Base-by-base conservation (phyloP, 1,284 basidiomycete genomes). In the Sporisorium sorghi region DNA sequence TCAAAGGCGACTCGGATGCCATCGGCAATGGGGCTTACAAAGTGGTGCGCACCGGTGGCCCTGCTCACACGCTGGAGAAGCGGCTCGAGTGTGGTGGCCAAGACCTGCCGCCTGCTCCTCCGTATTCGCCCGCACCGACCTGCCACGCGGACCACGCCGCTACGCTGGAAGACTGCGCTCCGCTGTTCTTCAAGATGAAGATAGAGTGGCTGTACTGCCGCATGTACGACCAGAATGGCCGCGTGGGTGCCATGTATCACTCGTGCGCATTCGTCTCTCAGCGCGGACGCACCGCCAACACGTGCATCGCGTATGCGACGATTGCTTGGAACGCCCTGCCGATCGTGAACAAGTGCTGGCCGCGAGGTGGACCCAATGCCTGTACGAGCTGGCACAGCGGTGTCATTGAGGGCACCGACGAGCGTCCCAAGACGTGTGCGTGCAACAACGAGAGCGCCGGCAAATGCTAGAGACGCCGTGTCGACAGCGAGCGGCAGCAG, bases 371-470 rank as follows among this genome's bases (percentile, higher is more conserved):
- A 2, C 44, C 44, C 9, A 9, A 17, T 9, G 6, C 44, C 2
- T 46, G 44, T 26, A 46, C 24, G 15, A 30, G n/a, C 26, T 46
- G 44, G 44, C 26, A 9, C 26, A 46, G 44, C 26, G 44, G 44
- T n/a, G 44, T 46, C 7, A 46, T 46, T 28, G 44, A 28, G 28
- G 26, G 44, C 44, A 28, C 24, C 28, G n/a, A 46, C 24, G 28
- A n/a, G 5, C 11, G 15, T 10, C 44, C 24, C 14, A 46, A 46
- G 44, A 30, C 17, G 11, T 47, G 46, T 47, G 46, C 46, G 11
- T 47, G 46, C 46, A 47, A 47, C 28, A 47, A 32, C n/a, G 17
- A 30, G 28, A 47, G 46, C 28, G 46, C 32, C 12, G 28, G 46
- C 26, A 47, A 47, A 19, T 47, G 46, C 46, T 47, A 30, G 28